A percentile compares a stretch with the other conserved stretches of the same genome.
These are phyloP conservation scores for Periconia macrospinosa DNA, from an alignment of 2,329 filamentous ascomycete species.

Conservation along the genomic window DNA sequence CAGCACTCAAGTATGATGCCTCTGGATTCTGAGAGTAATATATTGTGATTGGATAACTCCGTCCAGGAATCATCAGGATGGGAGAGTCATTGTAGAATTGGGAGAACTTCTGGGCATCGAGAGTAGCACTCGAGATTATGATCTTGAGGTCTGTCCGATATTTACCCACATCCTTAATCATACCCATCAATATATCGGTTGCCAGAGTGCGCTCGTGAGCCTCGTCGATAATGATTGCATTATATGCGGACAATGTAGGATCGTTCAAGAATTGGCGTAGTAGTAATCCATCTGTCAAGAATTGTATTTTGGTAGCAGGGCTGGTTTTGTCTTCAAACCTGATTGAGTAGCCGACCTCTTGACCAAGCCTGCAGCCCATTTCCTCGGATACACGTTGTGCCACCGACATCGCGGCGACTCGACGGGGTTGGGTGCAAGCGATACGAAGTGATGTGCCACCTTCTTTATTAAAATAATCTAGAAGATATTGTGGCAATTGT, in stretches of 20 bases:
- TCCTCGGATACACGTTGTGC: constrained; percentile 96
- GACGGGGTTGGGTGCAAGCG: constrained; percentile 89
- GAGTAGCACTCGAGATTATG: constrained; percentile 89
- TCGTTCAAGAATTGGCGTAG: constrained; percentile 88
- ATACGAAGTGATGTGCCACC: constrained; percentile 60
- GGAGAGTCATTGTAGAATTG: constrained; percentile 90
- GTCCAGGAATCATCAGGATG: constrained; percentile 92
- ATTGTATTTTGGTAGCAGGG: constrained; percentile 89
- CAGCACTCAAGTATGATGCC: constrained; percentile 88
- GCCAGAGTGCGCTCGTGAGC: constrained; percentile 92
- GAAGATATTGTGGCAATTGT: constrained; percentile 89
- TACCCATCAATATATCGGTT: constrained; percentile 84
- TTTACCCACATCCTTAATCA: constrained; percentile 85
- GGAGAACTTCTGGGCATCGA: constrained; percentile 91
- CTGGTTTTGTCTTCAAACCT: constrained; percentile 91
- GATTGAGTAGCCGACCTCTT: constrained; percentile 92
- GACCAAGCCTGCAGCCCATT: constrained; percentile 84
- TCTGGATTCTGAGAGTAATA: constrained; percentile 90
- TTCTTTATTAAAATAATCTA: constrained; percentile 56
- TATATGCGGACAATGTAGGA: constrained; percentile 79
- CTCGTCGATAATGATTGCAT: constrained; percentile 93
- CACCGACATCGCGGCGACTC: constrained; percentile 96
- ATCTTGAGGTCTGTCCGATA: constrained; percentile 85
- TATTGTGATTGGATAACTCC: constrained; percentile 86
- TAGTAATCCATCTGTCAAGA: constrained; percentile 97